Evolutionary conservation across 1,284 basidiomycete species (phyloP).

Genomic region (Ganoderma boninense): DNA sequence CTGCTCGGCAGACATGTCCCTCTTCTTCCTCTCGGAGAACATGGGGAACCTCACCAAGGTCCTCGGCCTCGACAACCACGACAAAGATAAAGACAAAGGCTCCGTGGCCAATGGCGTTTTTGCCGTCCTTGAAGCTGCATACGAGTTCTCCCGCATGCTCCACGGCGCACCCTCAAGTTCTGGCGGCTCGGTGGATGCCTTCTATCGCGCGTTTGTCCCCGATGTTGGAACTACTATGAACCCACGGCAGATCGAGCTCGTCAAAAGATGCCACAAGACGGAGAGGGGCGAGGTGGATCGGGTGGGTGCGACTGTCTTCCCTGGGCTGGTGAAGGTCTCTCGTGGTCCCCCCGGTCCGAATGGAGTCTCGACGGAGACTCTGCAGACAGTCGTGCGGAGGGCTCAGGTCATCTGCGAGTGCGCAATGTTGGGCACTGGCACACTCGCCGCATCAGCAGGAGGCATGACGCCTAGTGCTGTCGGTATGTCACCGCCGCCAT

Average conservation of each 20-base stretch:
- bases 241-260: constrained; percentile 77
- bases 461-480: not conserved
- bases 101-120: constrained; percentile 52
- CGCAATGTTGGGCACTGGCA: constrained; percentile 51
- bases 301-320: constrained; percentile 84
- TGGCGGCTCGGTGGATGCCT: constrained; percentile 65
- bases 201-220: constrained; percentile 84
- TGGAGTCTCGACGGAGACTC: constrained; percentile 53
- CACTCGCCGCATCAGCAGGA: not conserved
- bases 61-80: constrained; percentile 44
- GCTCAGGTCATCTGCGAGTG: constrained; percentile 88
- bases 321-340: constrained; percentile 83
- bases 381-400: constrained; percentile 77
- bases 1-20: constrained; percentile 72
- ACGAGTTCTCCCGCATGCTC: constrained; percentile 82
- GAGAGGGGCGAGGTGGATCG: constrained; percentile 74
- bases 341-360: constrained; percentile 47
- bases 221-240: constrained; percentile 74
- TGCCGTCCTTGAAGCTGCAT: constrained; percentile 72
- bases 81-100: constrained; percentile 27
- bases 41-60: constrained; percentile 65
- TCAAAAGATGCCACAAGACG: constrained; percentile 78
- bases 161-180: constrained; percentile 71
- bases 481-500: constrained; percentile 19
- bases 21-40: constrained; percentile 71